A percentile compares a stretch with the other conserved stretches of the same genome.
Conservation (phyloP, 1,139 yeast genomes). For the Hemisphaericaspora lyxosophila region DNA sequence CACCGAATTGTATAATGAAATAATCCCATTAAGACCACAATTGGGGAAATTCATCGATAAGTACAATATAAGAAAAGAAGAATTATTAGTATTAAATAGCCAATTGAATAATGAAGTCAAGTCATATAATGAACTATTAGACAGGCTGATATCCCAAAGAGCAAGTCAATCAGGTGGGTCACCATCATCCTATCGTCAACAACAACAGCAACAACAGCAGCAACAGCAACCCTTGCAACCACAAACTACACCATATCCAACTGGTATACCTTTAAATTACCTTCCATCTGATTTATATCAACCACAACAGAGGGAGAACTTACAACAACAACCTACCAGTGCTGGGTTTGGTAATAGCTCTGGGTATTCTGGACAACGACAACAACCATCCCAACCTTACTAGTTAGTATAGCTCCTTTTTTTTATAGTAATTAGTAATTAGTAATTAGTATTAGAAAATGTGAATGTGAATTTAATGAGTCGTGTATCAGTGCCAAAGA, state of each 20-base stretch:
- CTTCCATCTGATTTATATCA: constrained; percentile 5
- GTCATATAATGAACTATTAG: constrained; percentile 69
- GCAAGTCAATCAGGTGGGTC: constrained; percentile 10
- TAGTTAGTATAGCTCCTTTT: too few relatives aligned
- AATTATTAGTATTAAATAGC: constrained; percentile 65
- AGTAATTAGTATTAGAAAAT: neutral
- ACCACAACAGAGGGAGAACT: constrained; percentile 11
- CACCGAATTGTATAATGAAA: constrained; percentile 61
- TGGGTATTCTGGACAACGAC: constrained; percentile 8
- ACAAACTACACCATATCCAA: constrained; percentile 8
- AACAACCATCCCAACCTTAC: constrained; percentile 2
- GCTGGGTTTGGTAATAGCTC: constrained; percentile 38
- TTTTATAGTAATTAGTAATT: too few relatives aligned
- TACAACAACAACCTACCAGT: constrained; percentile 36
- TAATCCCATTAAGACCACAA: constrained; percentile 71
- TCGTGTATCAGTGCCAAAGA: constrained; percentile 1
- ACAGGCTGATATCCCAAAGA: constrained; percentile 38
- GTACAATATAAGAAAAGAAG: constrained; percentile 72
- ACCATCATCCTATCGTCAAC: constrained; percentile 5
- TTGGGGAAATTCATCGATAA: constrained; percentile 73
- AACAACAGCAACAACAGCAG: constrained; percentile 8
- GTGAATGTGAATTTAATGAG: neutral
- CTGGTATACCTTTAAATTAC: constrained; percentile 2
- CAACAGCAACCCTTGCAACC: constrained; percentile 8
- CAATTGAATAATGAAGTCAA: constrained; percentile 68